Evolutionary conservation across 2,329 filamentous ascomycete species (phyloP), one percentile per base, ranked within the genome.

Genomic region (Hawksworthiomyces lignivorus): DNA sequence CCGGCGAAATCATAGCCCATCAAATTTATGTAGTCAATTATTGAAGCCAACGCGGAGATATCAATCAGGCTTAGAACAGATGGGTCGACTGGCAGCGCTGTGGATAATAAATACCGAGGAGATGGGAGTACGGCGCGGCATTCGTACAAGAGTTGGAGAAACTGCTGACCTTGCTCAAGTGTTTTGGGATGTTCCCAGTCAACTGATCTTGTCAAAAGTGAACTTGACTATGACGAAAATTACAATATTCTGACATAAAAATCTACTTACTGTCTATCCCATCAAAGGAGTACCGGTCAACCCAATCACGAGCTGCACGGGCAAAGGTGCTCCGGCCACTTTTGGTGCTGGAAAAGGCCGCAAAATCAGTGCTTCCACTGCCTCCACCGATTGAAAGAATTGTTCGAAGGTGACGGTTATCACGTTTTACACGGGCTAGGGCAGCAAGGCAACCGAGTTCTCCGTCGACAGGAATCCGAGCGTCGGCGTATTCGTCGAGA

Each of bases 1-100:
- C 80, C 80, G 0, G 72, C 69, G 50, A 82, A 82, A 56, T 84
- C 80, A 54, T 84, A 84, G 11, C 72, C 68, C 81, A 84, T 84
- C 33, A 84, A 64, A 52, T 84, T 82, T 47, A 84, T 62, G 52
- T 74, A 65, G 55, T 84, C 77, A 34, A 84, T 65, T 28, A 75
- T 61, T 4, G 63, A 50, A 2, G 70, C 64, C 2, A 74, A 72
- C 10, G 66, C 61, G 3, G 52, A 50, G 4, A 83, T 61, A 48
- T 81, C 68, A 53, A 84, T 77, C 53, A 82, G 65, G 47, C 65
- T 66, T 17, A 84, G 64, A 12, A 72, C 75, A 67, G 77, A 83
- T 52, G 77, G 67, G 2, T 76, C 77, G 1, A 73, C 74, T 2
- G 80, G 77, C 2, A 84, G 69, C 8, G 79, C 79, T 2, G 77